Conservation (phyloP, 2,329 filamentous ascomycete species). For the Clonostachys solani region DNA sequence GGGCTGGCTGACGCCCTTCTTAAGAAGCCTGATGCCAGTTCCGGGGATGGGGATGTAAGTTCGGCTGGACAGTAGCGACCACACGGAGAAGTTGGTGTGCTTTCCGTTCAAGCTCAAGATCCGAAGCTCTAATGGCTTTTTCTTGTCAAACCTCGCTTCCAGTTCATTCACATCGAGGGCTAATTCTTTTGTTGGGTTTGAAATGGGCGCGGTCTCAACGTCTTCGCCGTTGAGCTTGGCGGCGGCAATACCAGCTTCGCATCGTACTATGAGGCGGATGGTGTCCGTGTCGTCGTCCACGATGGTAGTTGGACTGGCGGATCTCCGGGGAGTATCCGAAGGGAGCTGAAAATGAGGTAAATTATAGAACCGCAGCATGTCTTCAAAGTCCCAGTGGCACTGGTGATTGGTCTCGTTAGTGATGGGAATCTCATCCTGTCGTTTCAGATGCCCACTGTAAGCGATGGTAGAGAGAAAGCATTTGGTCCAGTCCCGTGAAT, state of each 20-base stretch:
- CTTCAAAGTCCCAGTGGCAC: constrained; percentile 64
- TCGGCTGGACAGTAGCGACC: constrained; percentile 20
- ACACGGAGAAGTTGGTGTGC: constrained; percentile 21
- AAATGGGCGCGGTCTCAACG: constrained; percentile 4
- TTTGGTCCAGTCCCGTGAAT: constrained; percentile 33
- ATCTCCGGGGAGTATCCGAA: constrained; percentile 34
- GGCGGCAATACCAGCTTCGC: constrained; percentile 8
- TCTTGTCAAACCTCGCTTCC: constrained; percentile 19
- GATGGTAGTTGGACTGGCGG: neutral
- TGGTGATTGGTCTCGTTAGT: constrained; percentile 41
- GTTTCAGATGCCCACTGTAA: constrained; percentile 17
- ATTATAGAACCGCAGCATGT: constrained; percentile 62
- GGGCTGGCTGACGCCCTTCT: constrained; percentile 21
- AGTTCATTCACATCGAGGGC: constrained; percentile 17
- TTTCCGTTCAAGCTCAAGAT: constrained; percentile 35
- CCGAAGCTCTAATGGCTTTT: constrained; percentile 19
- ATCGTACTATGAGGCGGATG: constrained; percentile 11
- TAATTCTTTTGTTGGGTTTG: constrained; percentile 1
- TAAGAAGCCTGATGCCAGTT: constrained; percentile 27
- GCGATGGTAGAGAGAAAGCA: constrained; percentile 29
- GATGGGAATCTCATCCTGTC: constrained; percentile 8
- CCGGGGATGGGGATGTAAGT: constrained; percentile 30
- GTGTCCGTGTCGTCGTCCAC: constrained; percentile 12
- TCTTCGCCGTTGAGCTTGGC: constrained; percentile 7
- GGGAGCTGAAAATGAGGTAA: constrained; percentile 66